Percentiles rank a stretch among this genome's conserved stretches.
These are phyloP conservation scores for Calonectria leucothoes DNA, from an alignment of 2,329 filamentous ascomycete species.

Conservation along the genomic window DNA sequence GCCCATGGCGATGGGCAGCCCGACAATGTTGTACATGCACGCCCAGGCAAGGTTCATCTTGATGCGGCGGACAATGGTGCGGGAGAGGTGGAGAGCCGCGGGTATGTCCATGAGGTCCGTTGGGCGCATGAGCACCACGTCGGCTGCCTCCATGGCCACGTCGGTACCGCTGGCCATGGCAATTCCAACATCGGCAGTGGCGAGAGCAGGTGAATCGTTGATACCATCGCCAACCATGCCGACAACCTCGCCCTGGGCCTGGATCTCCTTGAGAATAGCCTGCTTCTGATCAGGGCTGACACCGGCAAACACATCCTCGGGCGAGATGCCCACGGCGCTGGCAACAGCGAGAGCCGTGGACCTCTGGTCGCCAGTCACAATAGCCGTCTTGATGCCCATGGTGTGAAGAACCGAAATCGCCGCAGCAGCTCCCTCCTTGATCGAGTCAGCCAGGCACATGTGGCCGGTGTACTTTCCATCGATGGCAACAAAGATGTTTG, in stretches of 20 bases:
- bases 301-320: conserved; percentile 83
- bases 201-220: conserved; percentile 96
- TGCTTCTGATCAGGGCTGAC: conserved; percentile 94
- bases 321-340: conserved; percentile 81
- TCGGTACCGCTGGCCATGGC: conserved; percentile 93
- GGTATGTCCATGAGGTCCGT: conserved; percentile 95
- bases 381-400: conserved; percentile 88
- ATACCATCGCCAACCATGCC: conserved; percentile 99
- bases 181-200: conserved; percentile 92
- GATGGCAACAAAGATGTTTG: conserved; percentile 92
- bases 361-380: conserved; percentile 93
- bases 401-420: conserved; percentile 83
- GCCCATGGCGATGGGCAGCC: conserved; percentile 96
- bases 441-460: conserved; percentile 86
- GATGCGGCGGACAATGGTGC: conserved; percentile 90
- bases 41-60: conserved; percentile 94
- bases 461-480: conserved; percentile 84
- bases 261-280: conserved; percentile 81
- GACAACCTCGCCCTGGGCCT: conserved; percentile 79
- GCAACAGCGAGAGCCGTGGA: conserved; percentile 89
- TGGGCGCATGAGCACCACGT: conserved; percentile 94
- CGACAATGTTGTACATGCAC: conserved; percentile 91
- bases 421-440: conserved; percentile 88
- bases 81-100: conserved; percentile 82
- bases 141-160: conserved; percentile 96